phyloP scores from a whole-genome alignment of 2,329 filamentous ascomycete genomes.

The Fusarium stilboides region DNA sequence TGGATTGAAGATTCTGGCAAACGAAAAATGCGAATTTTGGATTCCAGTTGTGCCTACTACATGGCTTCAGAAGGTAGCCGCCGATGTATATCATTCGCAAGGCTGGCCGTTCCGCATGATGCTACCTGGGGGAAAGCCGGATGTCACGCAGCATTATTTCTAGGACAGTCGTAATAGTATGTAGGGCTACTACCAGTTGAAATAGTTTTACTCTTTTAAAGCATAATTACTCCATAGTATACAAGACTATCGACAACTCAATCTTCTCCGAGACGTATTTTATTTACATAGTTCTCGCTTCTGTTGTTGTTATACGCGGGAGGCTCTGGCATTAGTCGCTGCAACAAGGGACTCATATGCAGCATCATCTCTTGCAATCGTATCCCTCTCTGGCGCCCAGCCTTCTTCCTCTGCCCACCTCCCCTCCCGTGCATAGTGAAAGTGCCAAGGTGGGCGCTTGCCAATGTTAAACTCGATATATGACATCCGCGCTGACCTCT shows the following conservation, averaged over 20 bases:
- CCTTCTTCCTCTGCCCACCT: neutral
- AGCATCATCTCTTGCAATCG: neutral
- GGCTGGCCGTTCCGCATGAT: conserved; percentile 53
- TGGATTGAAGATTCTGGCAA: conserved; percentile 36
- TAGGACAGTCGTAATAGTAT: neutral
- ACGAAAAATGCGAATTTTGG: conserved; percentile 50
- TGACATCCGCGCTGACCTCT: fast-evolving
- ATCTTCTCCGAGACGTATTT: neutral
- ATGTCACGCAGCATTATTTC: conserved; percentile 32
- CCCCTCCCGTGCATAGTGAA: neutral
- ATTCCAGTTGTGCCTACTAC: conserved; percentile 48
- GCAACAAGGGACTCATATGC: conserved; percentile 2
- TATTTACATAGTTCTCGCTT: no score
- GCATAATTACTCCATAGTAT: neutral
- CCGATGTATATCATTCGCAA: conserved; percentile 37
- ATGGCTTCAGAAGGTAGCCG: conserved; percentile 48
- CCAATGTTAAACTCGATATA: fast-evolving
- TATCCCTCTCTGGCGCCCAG: neutral
- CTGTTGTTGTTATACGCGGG: no score
- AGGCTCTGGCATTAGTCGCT: no score
- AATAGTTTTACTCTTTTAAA: neutral
- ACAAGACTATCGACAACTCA: neutral
- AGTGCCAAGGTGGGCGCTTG: neutral
- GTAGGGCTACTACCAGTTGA: neutral
- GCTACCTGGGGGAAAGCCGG: conserved; percentile 47